Percentiles rank a stretch among this genome's conserved stretches.
These are phyloP conservation scores for Trichoderma lentiforme DNA, from an alignment of 2,329 filamentous ascomycete species.

Conservation along the genomic window DNA sequence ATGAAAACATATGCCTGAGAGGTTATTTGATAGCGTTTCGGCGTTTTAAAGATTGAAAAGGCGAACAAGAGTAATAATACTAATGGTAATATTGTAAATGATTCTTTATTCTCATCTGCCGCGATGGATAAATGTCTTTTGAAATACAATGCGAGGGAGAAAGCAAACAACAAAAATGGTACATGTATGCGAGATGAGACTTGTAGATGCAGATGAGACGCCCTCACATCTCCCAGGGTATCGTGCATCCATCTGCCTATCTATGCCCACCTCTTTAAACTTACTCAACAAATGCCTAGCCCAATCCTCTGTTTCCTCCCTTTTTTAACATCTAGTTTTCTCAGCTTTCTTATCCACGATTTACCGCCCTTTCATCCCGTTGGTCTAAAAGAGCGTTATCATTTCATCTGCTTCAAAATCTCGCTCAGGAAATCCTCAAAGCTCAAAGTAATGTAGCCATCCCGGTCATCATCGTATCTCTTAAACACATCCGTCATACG, in stretches of 20 bases:
- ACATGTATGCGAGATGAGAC: not conserved
- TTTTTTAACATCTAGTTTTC: not conserved
- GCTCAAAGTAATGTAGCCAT: slow-evolving; percentile 83
- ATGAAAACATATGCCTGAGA: not conserved
- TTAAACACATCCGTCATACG: slow-evolving; percentile 99
- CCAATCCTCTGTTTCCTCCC: not conserved
- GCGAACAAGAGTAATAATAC: no score
- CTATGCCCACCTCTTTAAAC: not conserved
- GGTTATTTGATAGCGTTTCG: no score
- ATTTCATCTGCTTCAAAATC: slow-evolving; percentile 58
- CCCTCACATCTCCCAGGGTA: slow-evolving; percentile 17
- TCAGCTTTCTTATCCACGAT: not conserved
- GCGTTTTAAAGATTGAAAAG: not conserved
- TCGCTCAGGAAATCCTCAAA: slow-evolving; percentile 78
- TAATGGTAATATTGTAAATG: not conserved
- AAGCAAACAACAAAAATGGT: not conserved
- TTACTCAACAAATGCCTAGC: not conserved
- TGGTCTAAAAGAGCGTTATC: not conserved
- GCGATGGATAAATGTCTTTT: not conserved
- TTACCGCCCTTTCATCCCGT: not conserved
- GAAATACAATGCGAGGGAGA: not conserved
- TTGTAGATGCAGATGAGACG: slow-evolving; percentile 10
- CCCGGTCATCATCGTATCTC: slow-evolving; percentile 94
- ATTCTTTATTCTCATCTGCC: not conserved
- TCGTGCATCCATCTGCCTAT: slow-evolving; percentile 12